These are phyloP conservation scores for Iris pallida DNA, from an alignment of 116 monocot species.

Conservation along the genomic window DNA sequence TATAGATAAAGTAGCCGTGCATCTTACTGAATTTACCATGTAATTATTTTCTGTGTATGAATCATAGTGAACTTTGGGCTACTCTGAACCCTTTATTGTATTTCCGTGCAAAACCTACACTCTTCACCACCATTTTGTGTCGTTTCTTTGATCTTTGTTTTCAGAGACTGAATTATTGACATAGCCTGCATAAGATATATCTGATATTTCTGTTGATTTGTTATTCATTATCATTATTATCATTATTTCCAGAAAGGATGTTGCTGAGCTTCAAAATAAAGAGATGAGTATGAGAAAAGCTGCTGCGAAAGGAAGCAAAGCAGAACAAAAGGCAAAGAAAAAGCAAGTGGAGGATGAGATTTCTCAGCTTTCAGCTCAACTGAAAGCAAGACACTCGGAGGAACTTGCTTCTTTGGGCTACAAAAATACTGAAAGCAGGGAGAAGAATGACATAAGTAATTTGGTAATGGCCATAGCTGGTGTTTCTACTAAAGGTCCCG, in stretches of 20 bases:
- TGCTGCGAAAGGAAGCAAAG: slow-evolving; percentile 97
- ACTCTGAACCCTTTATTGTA: too few species aligned
- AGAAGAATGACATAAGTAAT: slow-evolving; percentile 47
- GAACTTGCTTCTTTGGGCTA: slow-evolving; percentile 75
- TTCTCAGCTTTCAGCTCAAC: slow-evolving; percentile 41
- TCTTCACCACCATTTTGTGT: neutral
- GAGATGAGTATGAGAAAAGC: slow-evolving; percentile 75
- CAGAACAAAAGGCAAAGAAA: slow-evolving; percentile 96
- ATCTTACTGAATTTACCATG: too few species aligned
- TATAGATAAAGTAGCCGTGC: too few species aligned
- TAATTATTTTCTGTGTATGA: too few species aligned
- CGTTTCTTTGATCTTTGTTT: neutral
- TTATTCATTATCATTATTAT: neutral
- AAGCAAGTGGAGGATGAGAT: slow-evolving; percentile 96
- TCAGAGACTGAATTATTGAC: neutral
- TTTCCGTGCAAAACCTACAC: neutral
- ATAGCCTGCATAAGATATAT: neutral
- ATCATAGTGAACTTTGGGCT: too few species aligned
- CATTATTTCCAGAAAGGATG: slow-evolving; percentile 51
- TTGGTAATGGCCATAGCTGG: slow-evolving; percentile 88
- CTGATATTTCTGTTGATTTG: neutral
- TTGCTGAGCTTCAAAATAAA: slow-evolving; percentile 65
- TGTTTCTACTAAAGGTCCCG: slow-evolving; percentile 33
- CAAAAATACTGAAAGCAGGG: slow-evolving; percentile 27
- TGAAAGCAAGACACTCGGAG: slow-evolving; percentile 62